Evolutionary conservation across 352 stramenopile genomes (phyloP), one percentile per base, ranked within the genome.

Genomic region (Pythium diclinum): DNA sequence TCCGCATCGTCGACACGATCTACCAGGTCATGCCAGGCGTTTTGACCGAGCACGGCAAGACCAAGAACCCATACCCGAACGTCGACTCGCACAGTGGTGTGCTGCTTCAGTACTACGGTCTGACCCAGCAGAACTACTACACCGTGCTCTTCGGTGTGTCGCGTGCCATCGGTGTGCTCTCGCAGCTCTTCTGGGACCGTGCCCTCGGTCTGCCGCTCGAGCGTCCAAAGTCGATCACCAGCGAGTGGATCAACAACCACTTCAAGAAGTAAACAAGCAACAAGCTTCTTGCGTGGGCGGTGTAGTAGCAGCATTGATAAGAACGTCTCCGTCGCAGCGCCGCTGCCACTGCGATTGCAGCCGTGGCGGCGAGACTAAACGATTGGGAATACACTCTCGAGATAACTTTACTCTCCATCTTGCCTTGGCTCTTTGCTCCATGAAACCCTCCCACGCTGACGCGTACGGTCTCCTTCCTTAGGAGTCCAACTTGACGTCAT

Each of bases 101-200:
- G 72, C 85, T 99, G 69, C 86, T 99, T 32, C 98, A 98, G 91
- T 96, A 99, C 86, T 99, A 99, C 85, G 96, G 95, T 70, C 92
- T 99, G 78, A 99, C 95, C 56, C 92, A 99, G 87, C 98, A 98
- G 87, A 97, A 99, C 81, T 99, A 99, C 84, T 99, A 99, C 94
- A 99, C 97, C 38, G 97, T 99, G 46, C 91, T 99, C 68, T 99
- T 99, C 76, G 97, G 97, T 74, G 97, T 99, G 3, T 99, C 93
- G 67, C 91, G 97, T 63, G 96, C 95, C 28, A 98, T 99, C 47
- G 97, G 97, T 81, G 97, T 97, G 71, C 88, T 99, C 63, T 98
- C 92, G 69, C 97, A 99, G 83, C 85, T 99, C 71, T 99, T 99
- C 83, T 96, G 88, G 88, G 97, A 99, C 88, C 93, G 97, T 67